phyloP scores from a whole-genome alignment of 2,329 filamentous ascomycete genomes.

The Chalaropsis thielavioides region DNA sequence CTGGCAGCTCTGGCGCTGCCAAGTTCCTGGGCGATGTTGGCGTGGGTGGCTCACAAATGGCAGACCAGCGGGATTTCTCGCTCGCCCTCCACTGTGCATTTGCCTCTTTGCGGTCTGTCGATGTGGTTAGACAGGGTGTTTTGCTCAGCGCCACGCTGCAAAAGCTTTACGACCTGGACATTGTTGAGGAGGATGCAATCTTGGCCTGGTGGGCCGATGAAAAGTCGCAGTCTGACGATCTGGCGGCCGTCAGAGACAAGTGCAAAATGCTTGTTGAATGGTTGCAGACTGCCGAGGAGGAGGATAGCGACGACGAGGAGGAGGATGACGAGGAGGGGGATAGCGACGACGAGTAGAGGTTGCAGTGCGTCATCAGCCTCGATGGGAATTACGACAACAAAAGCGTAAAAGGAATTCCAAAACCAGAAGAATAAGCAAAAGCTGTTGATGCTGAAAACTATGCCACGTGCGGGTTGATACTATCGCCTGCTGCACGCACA shows the following conservation, averaged over 20 bases:
- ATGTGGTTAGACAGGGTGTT: conserved; percentile 35
- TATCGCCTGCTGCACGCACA: background rate
- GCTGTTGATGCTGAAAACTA: background rate
- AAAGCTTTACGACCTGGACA: conserved; percentile 69
- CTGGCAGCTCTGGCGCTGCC: conserved; percentile 36
- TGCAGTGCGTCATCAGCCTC: background rate
- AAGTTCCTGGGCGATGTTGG: conserved; percentile 46
- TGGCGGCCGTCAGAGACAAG: conserved; percentile 51
- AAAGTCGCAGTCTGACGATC: conserved; percentile 49
- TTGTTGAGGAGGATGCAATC: conserved; percentile 80
- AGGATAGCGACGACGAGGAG: conserved; percentile 42
- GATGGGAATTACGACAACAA: background rate
- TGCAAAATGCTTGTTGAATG: conserved; percentile 71
- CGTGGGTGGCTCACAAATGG: conserved; percentile 46
- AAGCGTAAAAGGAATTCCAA: background rate
- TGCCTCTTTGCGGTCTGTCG: conserved; percentile 45
- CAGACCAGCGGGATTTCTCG: conserved; percentile 77
- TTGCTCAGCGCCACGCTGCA: conserved; percentile 68
- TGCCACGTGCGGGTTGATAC: background rate
- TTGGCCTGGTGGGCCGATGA: conserved; percentile 76
- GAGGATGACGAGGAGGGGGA: conserved; percentile 37
- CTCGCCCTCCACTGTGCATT: conserved; percentile 71
- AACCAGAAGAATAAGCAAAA: background rate
- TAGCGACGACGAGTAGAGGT: conserved; percentile 19
- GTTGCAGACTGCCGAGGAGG: conserved; percentile 58